Evolutionary conservation across 2,329 filamentous ascomycete genomes (phyloP).

Genomic region (Calonectria pteridis): DNA sequence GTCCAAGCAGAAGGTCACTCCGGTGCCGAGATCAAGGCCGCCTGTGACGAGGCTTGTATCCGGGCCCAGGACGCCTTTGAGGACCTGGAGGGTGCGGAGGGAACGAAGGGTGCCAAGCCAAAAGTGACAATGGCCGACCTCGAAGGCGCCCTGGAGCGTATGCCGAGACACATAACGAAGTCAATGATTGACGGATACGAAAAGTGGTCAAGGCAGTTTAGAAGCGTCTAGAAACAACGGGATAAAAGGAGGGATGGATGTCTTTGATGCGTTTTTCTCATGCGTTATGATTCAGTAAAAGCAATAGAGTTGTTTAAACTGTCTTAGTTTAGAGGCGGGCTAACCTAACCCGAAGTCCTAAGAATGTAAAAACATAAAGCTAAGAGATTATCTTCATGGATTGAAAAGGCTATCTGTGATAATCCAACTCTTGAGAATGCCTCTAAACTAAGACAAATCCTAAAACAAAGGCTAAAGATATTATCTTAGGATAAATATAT

Average conservation of each 20-base stretch:
- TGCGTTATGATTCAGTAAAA: neutral
- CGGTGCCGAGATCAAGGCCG: constrained; percentile 80
- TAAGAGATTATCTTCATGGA: too few species aligned
- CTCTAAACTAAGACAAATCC: too few species aligned
- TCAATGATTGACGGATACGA: constrained; percentile 71
- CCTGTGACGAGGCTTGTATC: constrained; percentile 61
- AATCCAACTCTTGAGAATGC: too few species aligned
- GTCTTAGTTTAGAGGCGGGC: neutral
- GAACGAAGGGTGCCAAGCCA: constrained; percentile 45
- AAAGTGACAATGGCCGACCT: constrained; percentile 59
- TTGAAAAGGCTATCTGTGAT: too few species aligned
- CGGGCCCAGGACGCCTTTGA: constrained; percentile 56
- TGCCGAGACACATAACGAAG: constrained; percentile 70
- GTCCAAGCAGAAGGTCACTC: constrained; percentile 80
- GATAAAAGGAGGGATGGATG: neutral
- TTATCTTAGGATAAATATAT: too few species aligned
- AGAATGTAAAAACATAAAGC: too few species aligned
- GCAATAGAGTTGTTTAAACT: neutral
- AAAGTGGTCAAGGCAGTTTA: constrained; percentile 62
- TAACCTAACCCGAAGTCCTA: too few species aligned
- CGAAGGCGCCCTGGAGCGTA: constrained; percentile 55
- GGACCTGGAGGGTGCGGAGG: constrained; percentile 43
- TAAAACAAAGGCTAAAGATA: too few species aligned
- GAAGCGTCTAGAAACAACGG: constrained; percentile 27
- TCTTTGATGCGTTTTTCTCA: neutral